phyloP scores from a whole-genome alignment of 2,329 filamentous ascomycete species.

The Byssochlamys sp. region DNA sequence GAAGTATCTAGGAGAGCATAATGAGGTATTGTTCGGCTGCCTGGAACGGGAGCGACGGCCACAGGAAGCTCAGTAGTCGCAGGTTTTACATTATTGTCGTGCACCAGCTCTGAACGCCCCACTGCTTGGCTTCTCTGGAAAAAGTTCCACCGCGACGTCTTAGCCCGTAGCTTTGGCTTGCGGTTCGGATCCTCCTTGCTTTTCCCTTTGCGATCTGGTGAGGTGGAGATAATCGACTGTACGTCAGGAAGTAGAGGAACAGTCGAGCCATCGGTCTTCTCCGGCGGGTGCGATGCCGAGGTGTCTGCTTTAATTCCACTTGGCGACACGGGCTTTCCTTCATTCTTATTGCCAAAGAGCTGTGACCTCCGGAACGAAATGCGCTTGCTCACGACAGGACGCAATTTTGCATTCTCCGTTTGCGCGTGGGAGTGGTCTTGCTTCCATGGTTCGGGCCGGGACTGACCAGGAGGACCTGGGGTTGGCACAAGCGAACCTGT shows the following conservation, averaged over 20 bases:
- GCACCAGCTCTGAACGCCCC: conserved; percentile 16
- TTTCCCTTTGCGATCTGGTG: neutral
- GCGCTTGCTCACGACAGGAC: neutral
- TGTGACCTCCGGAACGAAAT: neutral
- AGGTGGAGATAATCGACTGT: neutral
- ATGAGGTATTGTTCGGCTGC: conserved; percentile 43
- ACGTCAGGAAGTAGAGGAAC: conserved; percentile 3
- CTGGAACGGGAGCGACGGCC: conserved; percentile 27
- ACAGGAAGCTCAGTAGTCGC: conserved; percentile 29
- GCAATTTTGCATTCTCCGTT: neutral
- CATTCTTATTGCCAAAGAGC: neutral
- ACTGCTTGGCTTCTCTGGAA: conserved; percentile 40
- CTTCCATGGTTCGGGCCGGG: conserved; percentile 2
- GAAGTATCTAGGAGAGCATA: conserved; percentile 48
- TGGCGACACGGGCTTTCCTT: neutral
- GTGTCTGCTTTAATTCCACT: neutral
- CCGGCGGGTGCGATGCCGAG: neutral
- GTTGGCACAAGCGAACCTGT: conserved; percentile 24
- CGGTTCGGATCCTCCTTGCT: conserved; percentile 6
- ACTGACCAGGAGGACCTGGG: conserved; percentile 13
- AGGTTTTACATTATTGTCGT: conserved; percentile 6
- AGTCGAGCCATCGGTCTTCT: neutral
- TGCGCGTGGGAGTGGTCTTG: neutral
- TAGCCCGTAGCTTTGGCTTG: conserved; percentile 20
- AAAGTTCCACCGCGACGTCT: conserved; percentile 48